A percentile compares a stretch with the other conserved stretches of the same genome.
Evolutionary conservation across 306 rosid species (phyloP).

Genomic region (Pueraria montana): DNA sequence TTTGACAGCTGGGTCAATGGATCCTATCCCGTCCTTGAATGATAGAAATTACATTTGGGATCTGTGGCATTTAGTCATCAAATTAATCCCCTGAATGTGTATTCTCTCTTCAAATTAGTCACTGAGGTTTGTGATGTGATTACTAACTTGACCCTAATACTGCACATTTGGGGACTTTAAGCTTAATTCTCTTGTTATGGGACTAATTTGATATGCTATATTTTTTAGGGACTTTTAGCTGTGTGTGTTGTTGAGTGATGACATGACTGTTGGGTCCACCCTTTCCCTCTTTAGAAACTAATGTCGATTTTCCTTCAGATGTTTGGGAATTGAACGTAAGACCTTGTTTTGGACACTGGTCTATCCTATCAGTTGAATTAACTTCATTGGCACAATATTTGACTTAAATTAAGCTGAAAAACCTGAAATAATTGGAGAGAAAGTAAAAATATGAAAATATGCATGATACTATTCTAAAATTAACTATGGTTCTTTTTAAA

Average conservation of each 20-base stretch:
- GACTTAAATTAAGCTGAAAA: not conserved
- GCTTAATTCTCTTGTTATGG: not conserved
- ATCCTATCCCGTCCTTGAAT: not conserved
- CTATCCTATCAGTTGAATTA: not conserved
- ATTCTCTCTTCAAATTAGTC: not conserved
- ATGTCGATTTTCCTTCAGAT: not conserved
- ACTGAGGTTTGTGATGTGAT: not conserved
- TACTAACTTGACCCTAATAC: not conserved
- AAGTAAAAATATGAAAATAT: slow-evolving; percentile 16
- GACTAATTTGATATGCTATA: not conserved
- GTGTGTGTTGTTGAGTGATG: not conserved
- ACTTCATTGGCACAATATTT: slow-evolving; percentile 17
- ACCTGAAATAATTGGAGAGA: not conserved
- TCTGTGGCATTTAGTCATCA: not conserved
- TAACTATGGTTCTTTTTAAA: not conserved
- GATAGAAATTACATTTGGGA: not conserved
- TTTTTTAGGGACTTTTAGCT: not conserved
- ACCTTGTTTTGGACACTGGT: not conserved
- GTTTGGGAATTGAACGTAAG: not conserved
- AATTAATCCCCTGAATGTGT: not conserved
- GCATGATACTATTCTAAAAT: not conserved
- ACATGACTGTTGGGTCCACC: not conserved
- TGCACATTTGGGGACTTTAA: not conserved
- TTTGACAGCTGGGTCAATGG: not conserved
- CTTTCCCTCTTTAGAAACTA: not conserved